These are phyloP conservation scores for Alternaria ventricosa DNA, from an alignment of 2,329 filamentous ascomycete species.

Conservation along the genomic window DNA sequence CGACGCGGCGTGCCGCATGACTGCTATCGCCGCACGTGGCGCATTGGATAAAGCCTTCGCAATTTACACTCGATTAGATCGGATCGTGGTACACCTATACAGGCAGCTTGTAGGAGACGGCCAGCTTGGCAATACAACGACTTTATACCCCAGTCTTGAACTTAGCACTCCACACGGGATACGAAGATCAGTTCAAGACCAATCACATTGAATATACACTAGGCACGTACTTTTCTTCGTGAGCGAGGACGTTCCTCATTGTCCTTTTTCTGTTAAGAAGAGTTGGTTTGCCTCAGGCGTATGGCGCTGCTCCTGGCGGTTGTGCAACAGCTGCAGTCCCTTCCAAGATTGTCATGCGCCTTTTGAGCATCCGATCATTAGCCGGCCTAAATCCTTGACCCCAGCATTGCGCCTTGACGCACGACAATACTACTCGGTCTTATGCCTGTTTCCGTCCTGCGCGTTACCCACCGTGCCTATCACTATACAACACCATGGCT, in stretches of 20 bases:
- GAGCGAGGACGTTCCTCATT: not conserved
- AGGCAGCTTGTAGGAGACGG: not conserved
- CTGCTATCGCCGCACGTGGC: not conserved
- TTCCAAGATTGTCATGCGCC: not conserved
- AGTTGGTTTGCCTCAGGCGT: not conserved
- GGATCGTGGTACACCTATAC: not conserved
- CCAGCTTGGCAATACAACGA: not conserved
- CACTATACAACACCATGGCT: conserved; percentile 13
- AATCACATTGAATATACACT: not conserved
- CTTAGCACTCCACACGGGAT: not conserved
- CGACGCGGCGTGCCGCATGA: not conserved
- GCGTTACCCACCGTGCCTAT: conserved; percentile 2
- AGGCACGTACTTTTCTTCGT: not conserved
- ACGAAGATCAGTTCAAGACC: not conserved
- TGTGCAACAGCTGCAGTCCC: not conserved
- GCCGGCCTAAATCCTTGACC: conserved; percentile 7
- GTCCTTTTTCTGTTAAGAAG: not conserved
- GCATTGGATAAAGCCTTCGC: not conserved
- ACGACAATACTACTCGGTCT: conserved; percentile 6
- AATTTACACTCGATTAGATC: not conserved
- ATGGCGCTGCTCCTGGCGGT: not conserved
- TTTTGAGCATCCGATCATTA: conserved; percentile 8
- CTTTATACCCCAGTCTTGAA: not conserved
- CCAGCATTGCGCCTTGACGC: not conserved
- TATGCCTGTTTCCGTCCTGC: conserved; percentile 4